These are phyloP conservation scores for Alternaria tenuissima DNA, from an alignment of 2,329 filamentous ascomycete genomes.

Conservation along the genomic window DNA sequence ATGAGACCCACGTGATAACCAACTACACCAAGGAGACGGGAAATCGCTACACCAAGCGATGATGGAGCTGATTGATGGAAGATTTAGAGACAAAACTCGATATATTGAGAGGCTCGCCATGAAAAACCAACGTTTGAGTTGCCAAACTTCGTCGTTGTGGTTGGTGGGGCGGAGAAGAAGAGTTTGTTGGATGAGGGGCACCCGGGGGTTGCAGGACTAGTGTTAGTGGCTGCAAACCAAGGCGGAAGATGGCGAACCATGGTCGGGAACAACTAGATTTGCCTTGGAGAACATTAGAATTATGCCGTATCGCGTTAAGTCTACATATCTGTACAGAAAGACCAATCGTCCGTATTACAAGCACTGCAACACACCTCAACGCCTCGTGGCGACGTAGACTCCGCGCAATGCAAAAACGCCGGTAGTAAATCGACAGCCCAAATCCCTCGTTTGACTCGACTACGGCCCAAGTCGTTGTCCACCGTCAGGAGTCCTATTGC, in stretches of 20 bases:
- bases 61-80: conserved; percentile 18
- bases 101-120: neutral
- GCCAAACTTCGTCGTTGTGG: too few relatives aligned
- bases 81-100: fast-evolving
- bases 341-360: neutral
- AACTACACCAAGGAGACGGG: conserved; percentile 48
- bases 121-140: neutral
- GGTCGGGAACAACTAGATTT: neutral
- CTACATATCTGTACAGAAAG: conserved; percentile 15
- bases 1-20: conserved; percentile 51
- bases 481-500: conserved; percentile 38
- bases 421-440: neutral
- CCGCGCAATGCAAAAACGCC: conserved; percentile 11
- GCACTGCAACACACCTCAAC: neutral
- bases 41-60: neutral
- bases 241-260: neutral
- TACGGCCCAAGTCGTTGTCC: conserved; percentile 43
- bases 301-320: conserved; percentile 14
- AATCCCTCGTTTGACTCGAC: neutral
- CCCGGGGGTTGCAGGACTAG: neutral
- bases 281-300: conserved; percentile 13
- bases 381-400: conserved; percentile 7
- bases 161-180: neutral
- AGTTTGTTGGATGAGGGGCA: conserved; percentile 5
- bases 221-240: neutral